Evolutionary conservation across 768 basidiomycete species (phyloP), one percentile per base, ranked within the genome.

Genomic region (Daedalea quercina): DNA sequence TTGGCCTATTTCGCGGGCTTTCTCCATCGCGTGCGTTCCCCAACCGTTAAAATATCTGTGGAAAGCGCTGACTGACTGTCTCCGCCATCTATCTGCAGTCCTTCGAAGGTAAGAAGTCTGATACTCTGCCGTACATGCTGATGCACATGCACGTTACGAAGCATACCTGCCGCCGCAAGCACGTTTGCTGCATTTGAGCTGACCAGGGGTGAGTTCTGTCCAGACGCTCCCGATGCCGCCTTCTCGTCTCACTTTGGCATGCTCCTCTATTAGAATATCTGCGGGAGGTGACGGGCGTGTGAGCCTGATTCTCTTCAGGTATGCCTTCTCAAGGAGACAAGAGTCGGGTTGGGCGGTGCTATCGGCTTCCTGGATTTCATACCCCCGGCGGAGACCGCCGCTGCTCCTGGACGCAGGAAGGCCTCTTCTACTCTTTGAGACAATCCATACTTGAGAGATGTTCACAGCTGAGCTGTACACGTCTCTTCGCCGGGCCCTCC

Each of bases 171-270:
- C 4, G 93, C 92, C 12, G 94, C 82, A 41, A 84, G 85, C 58
- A 96, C 94, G 2, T 95, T 96, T 59, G 85, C 89, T 11, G 87
- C 88, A 0, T 96, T 87, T 62, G 93, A 96, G 66, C 63, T 94
- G 24, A 90, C 85, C 0, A 71, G 90, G 73, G 85, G 85, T 84
- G 49, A 51, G 77, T 60, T n/a, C 11, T 15, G 8, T 20, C 53
- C 3, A 47, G 2, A 17, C 17, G 8, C 8, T 1, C 17, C 24
- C 22, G 25, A 31, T 11, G 28, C 4, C 11, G 11, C 6, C 28
- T 31, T 31, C 28, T 31, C 37, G 24, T 53, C 52, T 34, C n/a
- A 31, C 9, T 24, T 23, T 28, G 26, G 11, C 44, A 8, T 9
- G 15, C 3, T n/a, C 4, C 51, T 31, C 28, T 11, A 11, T 31